Percentiles rank a stretch among this genome's conserved stretches.
These are phyloP conservation scores for Claviceps purpurea DNA, from an alignment of 2,329 filamentous ascomycete genomes.

Conservation along the genomic window DNA sequence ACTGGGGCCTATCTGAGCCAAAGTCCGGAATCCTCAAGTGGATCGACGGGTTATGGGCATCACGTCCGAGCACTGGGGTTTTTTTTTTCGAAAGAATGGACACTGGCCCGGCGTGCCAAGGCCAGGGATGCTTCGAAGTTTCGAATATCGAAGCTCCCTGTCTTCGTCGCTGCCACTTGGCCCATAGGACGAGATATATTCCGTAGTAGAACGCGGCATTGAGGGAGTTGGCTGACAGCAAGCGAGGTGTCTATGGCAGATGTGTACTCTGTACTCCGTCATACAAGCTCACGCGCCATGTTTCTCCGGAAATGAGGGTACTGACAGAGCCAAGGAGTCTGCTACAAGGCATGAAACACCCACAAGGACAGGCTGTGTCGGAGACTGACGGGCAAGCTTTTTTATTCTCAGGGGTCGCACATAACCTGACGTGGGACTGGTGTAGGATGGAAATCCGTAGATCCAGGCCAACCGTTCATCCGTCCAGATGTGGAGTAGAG, in stretches of 20 bases:
- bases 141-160: background rate
- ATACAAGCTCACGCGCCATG: background rate
- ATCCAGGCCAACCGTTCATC: conserved; percentile 1
- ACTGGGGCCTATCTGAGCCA: conserved; percentile 3
- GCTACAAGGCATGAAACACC: conserved; percentile 11
- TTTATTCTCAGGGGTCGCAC: conserved; percentile 6
- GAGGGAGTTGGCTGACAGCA: background rate
- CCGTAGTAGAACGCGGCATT: background rate
- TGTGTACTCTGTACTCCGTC: background rate
- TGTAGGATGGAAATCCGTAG: conserved; percentile 5
- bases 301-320: background rate
- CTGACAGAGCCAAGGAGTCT: conserved; percentile 3
- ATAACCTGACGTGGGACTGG: conserved; percentile 8
- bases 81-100: background rate
- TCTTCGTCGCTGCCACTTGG: background rate
- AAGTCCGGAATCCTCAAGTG: background rate
- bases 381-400: conserved; percentile 4
- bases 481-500: background rate
- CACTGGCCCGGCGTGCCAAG: conserved; percentile 2
- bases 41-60: background rate
- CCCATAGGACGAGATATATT: background rate
- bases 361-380: conserved; percentile 4
- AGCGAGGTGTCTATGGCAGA: background rate
- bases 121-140: background rate
- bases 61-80: conserved; percentile 4